Evolutionary conservation across 2,329 filamentous ascomycete species (phyloP).

Genomic region (Claviceps digitariae): DNA sequence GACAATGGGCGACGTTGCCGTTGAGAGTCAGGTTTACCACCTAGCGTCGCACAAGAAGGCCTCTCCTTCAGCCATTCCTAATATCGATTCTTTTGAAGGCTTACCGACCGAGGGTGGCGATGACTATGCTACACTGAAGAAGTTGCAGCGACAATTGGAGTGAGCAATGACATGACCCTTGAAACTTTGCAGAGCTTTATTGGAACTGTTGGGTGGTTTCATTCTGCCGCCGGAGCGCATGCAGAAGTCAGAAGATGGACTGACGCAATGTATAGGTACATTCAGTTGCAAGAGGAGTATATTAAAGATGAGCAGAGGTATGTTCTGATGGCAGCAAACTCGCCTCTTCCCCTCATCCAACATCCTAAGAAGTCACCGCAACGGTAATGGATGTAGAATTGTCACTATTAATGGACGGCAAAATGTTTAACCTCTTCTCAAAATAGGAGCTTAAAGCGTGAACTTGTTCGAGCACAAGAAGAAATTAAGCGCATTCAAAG

Average conservation of each 20-base stretch:
- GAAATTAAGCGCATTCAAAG: constrained; percentile 99
- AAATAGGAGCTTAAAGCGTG: constrained; percentile 78
- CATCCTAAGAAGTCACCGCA: background rate
- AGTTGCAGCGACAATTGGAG: constrained; percentile 91
- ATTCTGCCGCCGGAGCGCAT: background rate
- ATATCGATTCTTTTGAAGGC: constrained; percentile 81
- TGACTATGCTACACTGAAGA: constrained; percentile 92
- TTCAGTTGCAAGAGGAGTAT: constrained; percentile 97
- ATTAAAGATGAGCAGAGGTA: constrained; percentile 99
- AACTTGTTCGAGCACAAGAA: constrained; percentile 92
- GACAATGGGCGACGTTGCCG: constrained; percentile 73
- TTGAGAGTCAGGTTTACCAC: constrained; percentile 67
- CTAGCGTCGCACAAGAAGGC: constrained; percentile 70
- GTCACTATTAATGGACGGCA: background rate
- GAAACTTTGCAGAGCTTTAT: background rate
- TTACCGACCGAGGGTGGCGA: constrained; percentile 69
- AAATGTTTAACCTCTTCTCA: background rate
- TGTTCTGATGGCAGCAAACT: constrained; percentile 2
- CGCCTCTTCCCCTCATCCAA: background rate
- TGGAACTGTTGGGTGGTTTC: background rate
- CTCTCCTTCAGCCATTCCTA: constrained; percentile 67
- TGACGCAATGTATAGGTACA: constrained; percentile 46
- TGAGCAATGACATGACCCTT: constrained; percentile 29
- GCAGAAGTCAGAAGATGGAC: constrained; percentile 8
- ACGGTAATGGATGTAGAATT: too few species aligned